Conservation (phyloP, 1,284 basidiomycete genomes). For the Cystobasidium pallidum region DNA sequence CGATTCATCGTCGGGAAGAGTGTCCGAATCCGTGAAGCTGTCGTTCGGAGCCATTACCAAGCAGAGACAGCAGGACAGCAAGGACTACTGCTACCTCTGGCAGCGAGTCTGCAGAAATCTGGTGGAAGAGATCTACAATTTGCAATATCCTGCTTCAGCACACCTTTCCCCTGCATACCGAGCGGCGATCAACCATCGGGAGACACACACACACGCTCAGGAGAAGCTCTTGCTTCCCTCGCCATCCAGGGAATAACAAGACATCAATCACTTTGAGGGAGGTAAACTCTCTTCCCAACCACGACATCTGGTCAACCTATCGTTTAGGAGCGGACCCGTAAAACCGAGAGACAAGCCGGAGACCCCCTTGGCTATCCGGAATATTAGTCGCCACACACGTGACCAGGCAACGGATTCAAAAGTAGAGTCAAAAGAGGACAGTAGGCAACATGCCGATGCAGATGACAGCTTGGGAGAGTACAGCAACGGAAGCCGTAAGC, state of each 20-base stretch:
- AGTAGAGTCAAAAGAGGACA: not conserved
- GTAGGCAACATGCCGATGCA: not conserved
- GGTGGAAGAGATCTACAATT: not conserved
- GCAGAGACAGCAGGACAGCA: not conserved
- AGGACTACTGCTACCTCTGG: too few relatives aligned
- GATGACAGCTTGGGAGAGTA: not conserved
- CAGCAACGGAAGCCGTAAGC: constrained; percentile 4
- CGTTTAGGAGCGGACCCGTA: too few relatives aligned
- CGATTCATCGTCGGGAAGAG: not conserved
- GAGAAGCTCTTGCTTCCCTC: too few relatives aligned
- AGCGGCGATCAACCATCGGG: not conserved
- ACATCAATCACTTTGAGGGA: too few relatives aligned
- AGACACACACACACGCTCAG: not conserved
- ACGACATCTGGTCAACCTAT: too few relatives aligned
- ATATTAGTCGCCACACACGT: not conserved
- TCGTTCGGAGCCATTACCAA: not conserved
- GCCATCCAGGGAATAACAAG: too few relatives aligned
- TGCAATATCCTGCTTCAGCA: not conserved
- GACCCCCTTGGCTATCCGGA: too few relatives aligned
- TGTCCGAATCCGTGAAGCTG: not conserved
- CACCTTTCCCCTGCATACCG: not conserved
- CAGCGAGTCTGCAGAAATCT: not conserved
- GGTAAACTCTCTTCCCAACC: too few relatives aligned
- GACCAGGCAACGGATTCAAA: not conserved
- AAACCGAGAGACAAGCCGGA: too few relatives aligned